Base-by-base conservation (phyloP, 371 early-diverging fungal species). In the Lichtheimia hyalospora region DNA sequence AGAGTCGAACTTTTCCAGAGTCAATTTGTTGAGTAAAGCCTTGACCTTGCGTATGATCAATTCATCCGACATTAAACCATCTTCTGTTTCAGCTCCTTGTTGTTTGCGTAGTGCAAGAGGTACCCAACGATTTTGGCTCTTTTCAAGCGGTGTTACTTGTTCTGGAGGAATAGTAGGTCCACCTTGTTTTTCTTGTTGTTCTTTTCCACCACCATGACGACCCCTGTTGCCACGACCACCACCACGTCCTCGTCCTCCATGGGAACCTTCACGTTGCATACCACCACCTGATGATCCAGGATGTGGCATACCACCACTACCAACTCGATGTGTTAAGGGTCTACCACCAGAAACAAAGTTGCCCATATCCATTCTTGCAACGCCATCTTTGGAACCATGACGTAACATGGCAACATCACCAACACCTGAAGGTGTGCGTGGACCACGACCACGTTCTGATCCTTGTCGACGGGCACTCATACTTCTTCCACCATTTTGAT, bases 21-120 rank as follows among this genome's bases (percentile, higher is more conserved):
- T 95, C 56, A 97, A 75, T 83, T 96, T 97, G 87, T 97, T 97
- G 50, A 98, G 81, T 15, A 96, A 77, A 58, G 89, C 84, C 80
- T 92, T 94, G 54, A 92, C 87, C 83, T 92, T 90, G 49, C 92
- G 89, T 56, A 79, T 69, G 28, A 91, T 79, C 16, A 83, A 58
- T 13, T 91, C 92, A 58, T 83, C 74, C 13, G 78, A 57, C 52
- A 82, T 74, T 75, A 57, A 49, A 80, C 46, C 46, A 34, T 75
- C 75, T 21, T 70, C 70, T 23, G 46, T 52, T n/a, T 52, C 63
- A 10, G 53, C 54, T 49, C 55, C 24, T 69, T 51, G 68, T 24
- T 52, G 66, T 41, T 39, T 65, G 53, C 56, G 70, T 68, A 63
- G 58, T 64, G 74, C 64, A 66, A 57, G 74, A 57, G 95, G 95